Conservation (phyloP, 1,284 basidiomycete species). For the Pseudozyma pruni region DNA sequence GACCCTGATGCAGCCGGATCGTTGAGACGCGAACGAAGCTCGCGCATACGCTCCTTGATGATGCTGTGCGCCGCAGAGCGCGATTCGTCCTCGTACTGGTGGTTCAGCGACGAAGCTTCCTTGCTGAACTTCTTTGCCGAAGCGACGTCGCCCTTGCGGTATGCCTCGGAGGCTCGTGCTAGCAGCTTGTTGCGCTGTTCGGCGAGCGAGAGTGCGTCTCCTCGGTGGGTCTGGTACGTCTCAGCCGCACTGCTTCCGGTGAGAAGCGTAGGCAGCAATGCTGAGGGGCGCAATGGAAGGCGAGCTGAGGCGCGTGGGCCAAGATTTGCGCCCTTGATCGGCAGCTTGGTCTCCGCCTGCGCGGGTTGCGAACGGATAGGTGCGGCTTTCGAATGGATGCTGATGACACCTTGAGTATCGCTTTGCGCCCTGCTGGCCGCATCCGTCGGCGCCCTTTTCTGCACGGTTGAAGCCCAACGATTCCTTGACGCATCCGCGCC, state of each 20-base stretch:
- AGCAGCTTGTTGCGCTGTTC: slow-evolving; percentile 92
- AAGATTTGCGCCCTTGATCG: background rate
- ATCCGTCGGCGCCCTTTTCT: slow-evolving; percentile 29
- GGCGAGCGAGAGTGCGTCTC: slow-evolving; percentile 85
- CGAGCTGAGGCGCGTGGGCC: slow-evolving; percentile 30
- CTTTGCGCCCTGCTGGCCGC: slow-evolving; percentile 27
- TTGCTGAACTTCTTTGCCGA: slow-evolving; percentile 91
- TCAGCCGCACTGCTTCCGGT: slow-evolving; percentile 73
- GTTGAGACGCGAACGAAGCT: slow-evolving; percentile 79
- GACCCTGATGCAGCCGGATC: slow-evolving; percentile 69
- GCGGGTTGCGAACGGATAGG: slow-evolving; percentile 20
- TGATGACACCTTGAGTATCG: slow-evolving; percentile 30
- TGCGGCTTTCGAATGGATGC: slow-evolving; percentile 32
- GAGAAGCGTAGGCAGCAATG: slow-evolving; percentile 84
- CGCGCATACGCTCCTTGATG: slow-evolving; percentile 76
- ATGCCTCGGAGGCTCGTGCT: slow-evolving; percentile 93
- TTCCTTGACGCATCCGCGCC: slow-evolving; percentile 47
- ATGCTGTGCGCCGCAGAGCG: slow-evolving; percentile 83
- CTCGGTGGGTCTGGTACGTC: slow-evolving; percentile 87
- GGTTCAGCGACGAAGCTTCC: slow-evolving; percentile 91
- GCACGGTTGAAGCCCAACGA: slow-evolving; percentile 58
- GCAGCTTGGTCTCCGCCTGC: slow-evolving; percentile 3
- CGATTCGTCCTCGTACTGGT: slow-evolving; percentile 86
- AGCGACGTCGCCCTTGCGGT: slow-evolving; percentile 90
- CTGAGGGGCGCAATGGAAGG: slow-evolving; percentile 80